A percentile compares a stretch with the other conserved stretches of the same genome.
Conservation (phyloP, 192 early-diverging fungal genomes). For the Chytriomyces hyalinus region DNA sequence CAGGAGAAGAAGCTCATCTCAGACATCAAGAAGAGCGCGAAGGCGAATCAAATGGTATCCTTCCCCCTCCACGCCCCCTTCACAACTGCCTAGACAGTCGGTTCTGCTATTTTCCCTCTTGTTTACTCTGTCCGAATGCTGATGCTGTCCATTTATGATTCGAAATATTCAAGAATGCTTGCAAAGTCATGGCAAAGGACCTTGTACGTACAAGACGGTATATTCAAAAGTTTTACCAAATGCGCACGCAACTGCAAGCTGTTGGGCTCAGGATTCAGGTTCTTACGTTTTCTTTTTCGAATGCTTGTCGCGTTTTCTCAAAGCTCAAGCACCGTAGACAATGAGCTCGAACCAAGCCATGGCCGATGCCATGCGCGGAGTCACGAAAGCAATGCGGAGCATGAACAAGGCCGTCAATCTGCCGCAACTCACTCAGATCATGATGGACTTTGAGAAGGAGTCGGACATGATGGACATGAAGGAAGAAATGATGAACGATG, state of each 20-base stretch:
- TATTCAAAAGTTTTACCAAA: conserved; percentile 95
- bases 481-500: conserved; percentile 98
- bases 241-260: conserved; percentile 93
- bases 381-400: conserved; percentile 93
- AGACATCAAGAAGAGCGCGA: conserved; percentile 93
- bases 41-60: conserved; percentile 86
- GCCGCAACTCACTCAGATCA: conserved; percentile 90
- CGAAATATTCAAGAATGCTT: conserved; percentile 25
- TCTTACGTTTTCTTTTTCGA: not conserved
- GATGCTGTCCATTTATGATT: not conserved
- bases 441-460: conserved; percentile 98
- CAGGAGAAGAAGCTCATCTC: conserved; percentile 95
- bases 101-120: too few species aligned
- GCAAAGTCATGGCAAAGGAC: conserved; percentile 97
- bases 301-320: not conserved
- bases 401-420: conserved; percentile 97
- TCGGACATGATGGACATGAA: conserved; percentile 98
- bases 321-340: conserved; percentile 59
- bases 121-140: too few species aligned
- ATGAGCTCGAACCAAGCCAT: conserved; percentile 94
- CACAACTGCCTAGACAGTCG: not conserved
- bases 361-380: conserved; percentile 93
- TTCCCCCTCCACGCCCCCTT: not conserved
- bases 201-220: conserved; percentile 92
- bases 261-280: conserved; percentile 88